Percentiles rank a stretch among this genome's conserved stretches.
These are phyloP conservation scores for Phytopythium kandeliae DNA, from an alignment of 352 stramenopile species.

Conservation along the genomic window DNA sequence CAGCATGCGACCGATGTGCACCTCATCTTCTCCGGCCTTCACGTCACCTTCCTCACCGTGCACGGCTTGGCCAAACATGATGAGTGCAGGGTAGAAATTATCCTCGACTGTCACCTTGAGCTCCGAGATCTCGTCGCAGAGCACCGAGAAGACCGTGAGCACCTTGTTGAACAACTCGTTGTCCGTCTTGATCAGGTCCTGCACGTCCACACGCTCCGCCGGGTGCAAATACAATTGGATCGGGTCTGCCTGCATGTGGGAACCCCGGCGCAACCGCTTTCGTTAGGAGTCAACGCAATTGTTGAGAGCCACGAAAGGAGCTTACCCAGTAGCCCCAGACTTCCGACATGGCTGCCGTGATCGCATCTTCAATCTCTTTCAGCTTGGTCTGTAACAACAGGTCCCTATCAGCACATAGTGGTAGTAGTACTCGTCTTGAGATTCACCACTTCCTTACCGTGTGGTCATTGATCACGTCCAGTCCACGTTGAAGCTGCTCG, in stretches of 20 bases:
- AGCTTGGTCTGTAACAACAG: slow-evolving; percentile 55
- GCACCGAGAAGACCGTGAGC: slow-evolving; percentile 82
- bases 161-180: slow-evolving; percentile 90
- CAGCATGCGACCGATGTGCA: slow-evolving; percentile 83
- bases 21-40: slow-evolving; percentile 75
- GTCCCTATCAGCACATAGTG: background rate
- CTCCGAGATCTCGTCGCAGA: slow-evolving; percentile 89
- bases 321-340: slow-evolving; percentile 87
- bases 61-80: slow-evolving; percentile 84
- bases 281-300: background rate
- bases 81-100: slow-evolving; percentile 85
- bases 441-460: slow-evolving; percentile 50
- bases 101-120: slow-evolving; percentile 87
- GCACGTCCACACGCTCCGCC: slow-evolving; percentile 81
- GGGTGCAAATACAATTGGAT: slow-evolving; percentile 80
- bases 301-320: background rate
- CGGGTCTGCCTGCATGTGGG: slow-evolving; percentile 51
- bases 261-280: background rate
- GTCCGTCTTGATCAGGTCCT: slow-evolving; percentile 86
- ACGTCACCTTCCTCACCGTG: slow-evolving; percentile 65
- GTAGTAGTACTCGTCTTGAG: no score
- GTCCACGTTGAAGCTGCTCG: slow-evolving; percentile 68
- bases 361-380: slow-evolving; percentile 84
- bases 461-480: slow-evolving; percentile 86
- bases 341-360: slow-evolving; percentile 85